Evolutionary conservation across 371 early-diverging fungal species (phyloP).

Genomic region (Smittium mucronatum): DNA sequence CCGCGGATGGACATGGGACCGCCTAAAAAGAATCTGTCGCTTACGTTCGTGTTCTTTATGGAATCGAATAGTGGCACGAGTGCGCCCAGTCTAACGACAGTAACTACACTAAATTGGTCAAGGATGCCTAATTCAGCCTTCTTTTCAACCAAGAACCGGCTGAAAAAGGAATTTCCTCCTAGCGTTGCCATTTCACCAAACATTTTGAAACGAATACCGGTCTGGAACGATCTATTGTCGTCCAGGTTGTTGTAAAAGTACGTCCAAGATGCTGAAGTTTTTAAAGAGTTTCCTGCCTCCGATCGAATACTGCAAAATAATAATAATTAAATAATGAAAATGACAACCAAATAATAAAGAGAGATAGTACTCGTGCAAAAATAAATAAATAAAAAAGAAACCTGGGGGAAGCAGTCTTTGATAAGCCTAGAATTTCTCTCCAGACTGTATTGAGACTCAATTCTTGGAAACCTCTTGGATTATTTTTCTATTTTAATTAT

Average conservation of each 20-base stretch:
- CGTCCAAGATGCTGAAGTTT: slow-evolving; percentile 59
- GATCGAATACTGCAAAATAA: slow-evolving; percentile 52
- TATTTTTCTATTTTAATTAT: background rate
- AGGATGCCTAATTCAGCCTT: slow-evolving; percentile 31
- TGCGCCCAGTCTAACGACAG: slow-evolving; percentile 35
- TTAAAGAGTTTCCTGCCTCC: slow-evolving; percentile 78
- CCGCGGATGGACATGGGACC: slow-evolving; percentile 80
- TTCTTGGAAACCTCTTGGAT: slow-evolving; percentile 37
- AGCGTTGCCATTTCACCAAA: slow-evolving; percentile 64
- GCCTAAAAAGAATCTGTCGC: slow-evolving; percentile 79
- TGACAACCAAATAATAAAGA: background rate
- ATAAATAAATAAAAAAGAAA: too few species aligned
- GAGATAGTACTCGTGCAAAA: too few species aligned
- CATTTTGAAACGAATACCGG: slow-evolving; percentile 36
- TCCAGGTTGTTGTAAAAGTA: slow-evolving; percentile 61
- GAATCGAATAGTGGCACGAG: slow-evolving; percentile 41
- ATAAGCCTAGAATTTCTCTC: slow-evolving; percentile 62
- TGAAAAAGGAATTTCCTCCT: slow-evolving; percentile 64
- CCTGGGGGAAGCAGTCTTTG: slow-evolving; percentile 62
- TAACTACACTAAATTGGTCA: background rate
- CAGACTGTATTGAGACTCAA: slow-evolving; percentile 54
- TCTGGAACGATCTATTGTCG: slow-evolving; percentile 56
- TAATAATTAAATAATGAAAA: background rate
- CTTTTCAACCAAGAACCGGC: slow-evolving; percentile 58
- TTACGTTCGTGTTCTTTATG: slow-evolving; percentile 38